phyloP scores from a whole-genome alignment of 139 green algal genomes.

The Trebouxia sp. region DNA sequence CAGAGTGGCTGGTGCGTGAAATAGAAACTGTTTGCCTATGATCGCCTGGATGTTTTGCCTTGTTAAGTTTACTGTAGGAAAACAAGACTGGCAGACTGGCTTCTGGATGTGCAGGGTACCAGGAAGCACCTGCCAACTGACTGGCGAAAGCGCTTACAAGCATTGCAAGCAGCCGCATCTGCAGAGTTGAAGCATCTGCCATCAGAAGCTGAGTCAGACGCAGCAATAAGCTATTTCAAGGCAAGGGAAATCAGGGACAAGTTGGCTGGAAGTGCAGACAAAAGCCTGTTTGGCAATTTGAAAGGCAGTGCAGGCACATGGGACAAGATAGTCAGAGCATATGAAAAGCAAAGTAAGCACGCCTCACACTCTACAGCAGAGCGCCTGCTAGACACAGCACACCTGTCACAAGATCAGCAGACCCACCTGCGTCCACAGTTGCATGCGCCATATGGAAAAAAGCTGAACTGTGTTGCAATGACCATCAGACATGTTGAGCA shows the following conservation, averaged over 20 bases:
- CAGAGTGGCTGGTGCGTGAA: conserved; percentile 73
- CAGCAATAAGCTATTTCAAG: conserved; percentile 60
- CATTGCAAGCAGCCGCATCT: conserved; percentile 60
- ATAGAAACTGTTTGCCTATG: background rate
- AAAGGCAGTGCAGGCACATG: conserved; percentile 65
- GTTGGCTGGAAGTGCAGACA: conserved; percentile 59
- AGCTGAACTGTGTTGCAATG: no score
- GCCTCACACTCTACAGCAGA: background rate
- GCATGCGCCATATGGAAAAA: no score
- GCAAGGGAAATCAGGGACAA: conserved; percentile 56
- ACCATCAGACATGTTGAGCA: no score
- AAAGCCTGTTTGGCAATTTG: conserved; percentile 67
- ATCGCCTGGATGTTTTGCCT: background rate
- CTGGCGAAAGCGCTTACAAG: conserved; percentile 70
- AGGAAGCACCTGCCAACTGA: conserved; percentile 71
- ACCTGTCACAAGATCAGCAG: no score
- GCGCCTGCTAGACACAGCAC: no score
- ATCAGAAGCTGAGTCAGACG: conserved; percentile 34
- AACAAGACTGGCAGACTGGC: background rate
- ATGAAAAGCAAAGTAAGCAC: conserved; percentile 63
- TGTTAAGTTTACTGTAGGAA: background rate
- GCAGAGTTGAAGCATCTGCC: conserved; percentile 58
- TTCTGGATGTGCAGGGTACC: conserved; percentile 50
- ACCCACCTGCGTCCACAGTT: no score
- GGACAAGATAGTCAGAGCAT: conserved; percentile 76